Conservation (phyloP, 345 rosid genomes). For the Litchi chinensis region DNA sequence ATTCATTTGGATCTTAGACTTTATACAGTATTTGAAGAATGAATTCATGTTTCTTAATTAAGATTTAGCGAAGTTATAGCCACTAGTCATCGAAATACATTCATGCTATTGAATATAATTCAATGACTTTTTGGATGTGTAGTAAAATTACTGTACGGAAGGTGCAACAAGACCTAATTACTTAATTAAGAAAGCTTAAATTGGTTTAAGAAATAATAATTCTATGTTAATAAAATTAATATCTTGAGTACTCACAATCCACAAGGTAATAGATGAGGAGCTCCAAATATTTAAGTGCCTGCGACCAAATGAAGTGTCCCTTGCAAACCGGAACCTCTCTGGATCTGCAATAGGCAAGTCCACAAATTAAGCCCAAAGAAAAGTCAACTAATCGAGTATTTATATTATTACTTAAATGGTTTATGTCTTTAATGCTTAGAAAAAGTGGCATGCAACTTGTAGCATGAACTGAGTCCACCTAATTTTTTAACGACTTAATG, state of each 20-base stretch:
- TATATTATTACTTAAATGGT: background rate
- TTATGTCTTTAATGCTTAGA: background rate
- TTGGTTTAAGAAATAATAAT: too few species aligned
- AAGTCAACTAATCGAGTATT: background rate
- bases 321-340: conserved; percentile 92
- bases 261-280: conserved; percentile 57
- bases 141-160: too few species aligned
- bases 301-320: conserved; percentile 90
- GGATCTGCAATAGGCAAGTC: conserved; percentile 58
- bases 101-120: too few species aligned
- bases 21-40: too few species aligned
- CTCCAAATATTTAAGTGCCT: conserved; percentile 84
- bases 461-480: background rate
- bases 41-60: too few species aligned
- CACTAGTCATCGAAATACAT: too few species aligned
- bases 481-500: background rate
- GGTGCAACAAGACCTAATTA: too few species aligned
- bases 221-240: background rate
- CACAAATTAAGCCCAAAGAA: background rate
- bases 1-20: too few species aligned
- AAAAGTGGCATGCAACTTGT: background rate
- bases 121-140: too few species aligned
- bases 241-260: conserved; percentile 64
- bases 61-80: too few species aligned
- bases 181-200: too few species aligned